phyloP scores from a whole-genome alignment of 2,329 filamentous ascomycete genomes.

The Venturia asperata region DNA sequence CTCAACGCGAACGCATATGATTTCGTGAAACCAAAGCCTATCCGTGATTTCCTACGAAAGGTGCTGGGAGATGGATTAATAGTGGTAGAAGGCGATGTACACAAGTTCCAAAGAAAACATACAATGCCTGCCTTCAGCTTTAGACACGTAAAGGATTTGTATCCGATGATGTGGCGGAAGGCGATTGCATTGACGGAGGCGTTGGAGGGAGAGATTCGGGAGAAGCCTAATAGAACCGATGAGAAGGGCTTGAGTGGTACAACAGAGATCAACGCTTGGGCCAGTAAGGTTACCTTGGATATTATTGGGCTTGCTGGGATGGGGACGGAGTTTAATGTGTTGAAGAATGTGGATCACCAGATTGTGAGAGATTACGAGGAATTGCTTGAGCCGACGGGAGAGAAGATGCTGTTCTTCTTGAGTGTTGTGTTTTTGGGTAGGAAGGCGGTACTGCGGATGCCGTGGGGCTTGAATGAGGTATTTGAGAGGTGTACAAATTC shows the following conservation, averaged over 20 bases:
- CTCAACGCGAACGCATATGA: constrained; percentile 48
- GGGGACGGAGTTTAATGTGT: constrained; percentile 37
- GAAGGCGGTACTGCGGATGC: constrained; percentile 36
- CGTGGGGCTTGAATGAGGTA: constrained; percentile 41
- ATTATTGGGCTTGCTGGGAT: constrained; percentile 42
- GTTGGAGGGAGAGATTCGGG: constrained; percentile 48
- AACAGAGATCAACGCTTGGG: constrained; percentile 38
- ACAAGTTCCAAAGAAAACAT: constrained; percentile 56
- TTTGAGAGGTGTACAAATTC: constrained; percentile 8
- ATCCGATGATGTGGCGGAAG: constrained; percentile 78
- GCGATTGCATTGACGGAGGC: constrained; percentile 58
- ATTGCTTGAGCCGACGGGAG: constrained; percentile 39
- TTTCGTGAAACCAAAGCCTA: constrained; percentile 44
- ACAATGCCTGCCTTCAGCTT: constrained; percentile 80
- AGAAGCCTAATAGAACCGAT: constrained; percentile 31
- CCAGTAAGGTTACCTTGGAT: constrained; percentile 40
- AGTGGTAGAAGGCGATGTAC: constrained; percentile 44
- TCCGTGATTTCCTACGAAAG: constrained; percentile 39
- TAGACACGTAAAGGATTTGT: constrained; percentile 76
- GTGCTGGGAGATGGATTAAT: constrained; percentile 47
- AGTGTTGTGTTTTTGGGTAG: constrained; percentile 33
- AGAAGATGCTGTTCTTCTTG: constrained; percentile 42
- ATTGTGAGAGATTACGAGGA: constrained; percentile 39
- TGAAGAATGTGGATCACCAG: constrained; percentile 37
- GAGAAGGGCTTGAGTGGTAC: constrained; percentile 29